Evolutionary conservation across 306 rosid genomes (phyloP), one percentile per base, ranked within the genome.

Genomic region (Cicer chorassanicum): DNA sequence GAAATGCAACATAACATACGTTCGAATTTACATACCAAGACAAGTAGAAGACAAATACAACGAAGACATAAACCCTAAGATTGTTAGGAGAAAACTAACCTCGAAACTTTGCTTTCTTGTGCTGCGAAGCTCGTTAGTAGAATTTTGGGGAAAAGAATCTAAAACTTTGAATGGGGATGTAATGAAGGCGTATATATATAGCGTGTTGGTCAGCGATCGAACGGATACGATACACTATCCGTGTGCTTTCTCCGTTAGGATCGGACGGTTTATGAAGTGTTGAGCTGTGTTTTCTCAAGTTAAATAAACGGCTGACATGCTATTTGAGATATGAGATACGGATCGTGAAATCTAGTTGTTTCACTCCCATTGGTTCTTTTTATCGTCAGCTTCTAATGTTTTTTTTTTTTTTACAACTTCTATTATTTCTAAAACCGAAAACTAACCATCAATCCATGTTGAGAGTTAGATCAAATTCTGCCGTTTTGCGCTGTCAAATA

Each of bases 21-120:
- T 69, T 45, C 21, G 9, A 50, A 49, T 68, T 48, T 14, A 49
- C 6, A 42, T 2, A 9, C 43, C 0, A 68, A 13, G 7, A n/a
- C 0, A n/a, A 21, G 2, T 3, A 2, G 0, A 4, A 66, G 21
- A 10, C 36, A 45, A 9, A 64, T 41, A 7, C 2, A 1, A 18
- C 5, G 16, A 53, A 54, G 46, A 13, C 8, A 42, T 0, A 16
- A 79, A 51, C 70, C 85, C 74, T 63, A 79, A 29, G 5, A 29
- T 29, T 29, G 0, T 29, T 29, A 29, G 5, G 36, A 29, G 36
- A 29, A 29, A 14, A 50, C 81, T 8, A 65, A 87, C 90, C 88
- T 83, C 65, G 11, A 51, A 12, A 15, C 45, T 66, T 19, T 34
- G 50, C 2, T 76, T 55, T 51, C 64, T 59, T 39, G 40, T 78